These are phyloP conservation scores for Spencermartinsiella europaea DNA, from an alignment of 805 yeast genomes.

Conservation along the genomic window DNA sequence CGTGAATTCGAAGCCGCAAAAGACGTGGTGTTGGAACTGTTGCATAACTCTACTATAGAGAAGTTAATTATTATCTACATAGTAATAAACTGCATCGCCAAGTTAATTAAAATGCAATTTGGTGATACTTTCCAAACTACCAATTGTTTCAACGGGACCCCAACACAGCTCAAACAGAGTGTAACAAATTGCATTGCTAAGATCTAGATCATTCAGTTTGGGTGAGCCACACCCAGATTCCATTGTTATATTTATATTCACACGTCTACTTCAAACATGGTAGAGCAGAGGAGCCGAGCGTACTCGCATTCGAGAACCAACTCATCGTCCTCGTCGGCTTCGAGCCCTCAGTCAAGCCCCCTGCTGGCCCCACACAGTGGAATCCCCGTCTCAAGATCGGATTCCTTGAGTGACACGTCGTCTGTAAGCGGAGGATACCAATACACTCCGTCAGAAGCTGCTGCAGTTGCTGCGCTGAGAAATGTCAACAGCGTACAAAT, in stretches of 20 bases:
- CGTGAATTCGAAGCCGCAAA: background rate
- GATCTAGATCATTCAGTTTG: no score
- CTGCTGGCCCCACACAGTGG: background rate
- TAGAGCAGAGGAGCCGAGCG: slow-evolving; percentile 5
- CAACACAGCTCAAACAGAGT: no score
- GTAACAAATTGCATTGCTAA: no score
- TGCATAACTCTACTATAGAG: background rate
- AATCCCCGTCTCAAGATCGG: slow-evolving; percentile 2
- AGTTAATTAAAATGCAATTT: no score
- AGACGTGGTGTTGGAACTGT: background rate
- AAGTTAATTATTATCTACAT: no score
- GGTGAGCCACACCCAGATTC: no score
- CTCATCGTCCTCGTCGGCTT: slow-evolving; percentile 24
- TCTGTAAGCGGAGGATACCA: slow-evolving; percentile 4
- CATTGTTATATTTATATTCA: no score
- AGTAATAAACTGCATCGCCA: no score
- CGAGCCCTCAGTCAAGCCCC: slow-evolving; percentile 19
- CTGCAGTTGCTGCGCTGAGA: slow-evolving; percentile 24
- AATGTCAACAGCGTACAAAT: slow-evolving; percentile 16
- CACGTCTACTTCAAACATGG: no score
- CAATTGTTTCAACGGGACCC: no score
- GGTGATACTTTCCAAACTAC: no score
- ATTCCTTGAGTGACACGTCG: slow-evolving; percentile 7
- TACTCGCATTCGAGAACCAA: slow-evolving; percentile 23
- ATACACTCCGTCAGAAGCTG: slow-evolving; percentile 24